phyloP scores from a whole-genome alignment of 2,329 filamentous ascomycete genomes.

The Pseudogymnoascus sp. region DNA sequence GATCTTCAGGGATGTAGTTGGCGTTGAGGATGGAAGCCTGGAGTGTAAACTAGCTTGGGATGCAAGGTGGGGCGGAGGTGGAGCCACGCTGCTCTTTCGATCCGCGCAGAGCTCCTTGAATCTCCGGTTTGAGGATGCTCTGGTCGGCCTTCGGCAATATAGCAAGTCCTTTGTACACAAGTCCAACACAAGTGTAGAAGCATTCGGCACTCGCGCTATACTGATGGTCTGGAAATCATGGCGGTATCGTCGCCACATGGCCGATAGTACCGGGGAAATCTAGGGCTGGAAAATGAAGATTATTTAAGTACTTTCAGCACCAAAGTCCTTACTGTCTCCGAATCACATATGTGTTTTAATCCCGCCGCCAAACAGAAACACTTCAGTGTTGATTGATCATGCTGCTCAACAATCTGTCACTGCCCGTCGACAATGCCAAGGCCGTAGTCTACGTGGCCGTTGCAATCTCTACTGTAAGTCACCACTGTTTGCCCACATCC shows the following conservation, averaged over 20 bases:
- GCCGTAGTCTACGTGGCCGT: neutral
- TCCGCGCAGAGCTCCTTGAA: too few species aligned
- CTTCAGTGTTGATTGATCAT: neutral
- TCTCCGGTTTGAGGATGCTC: neutral
- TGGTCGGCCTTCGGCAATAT: neutral
- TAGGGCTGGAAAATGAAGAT: neutral
- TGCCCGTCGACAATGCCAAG: neutral
- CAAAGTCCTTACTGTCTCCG: neutral
- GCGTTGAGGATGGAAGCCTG: too few species aligned
- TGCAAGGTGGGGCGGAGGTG: too few species aligned
- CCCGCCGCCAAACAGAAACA: neutral
- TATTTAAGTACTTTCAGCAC: neutral
- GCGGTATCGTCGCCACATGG: too few species aligned
- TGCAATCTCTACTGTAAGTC: neutral
- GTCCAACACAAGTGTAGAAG: neutral
- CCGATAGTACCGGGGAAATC: neutral
- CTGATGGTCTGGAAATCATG: too few species aligned
- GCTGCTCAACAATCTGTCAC: neutral
- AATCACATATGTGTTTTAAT: neutral
- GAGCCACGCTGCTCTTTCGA: too few species aligned
- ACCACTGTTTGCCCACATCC: neutral
- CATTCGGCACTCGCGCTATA: neutral
- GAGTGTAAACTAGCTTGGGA: too few species aligned
- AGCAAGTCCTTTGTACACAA: too few species aligned
- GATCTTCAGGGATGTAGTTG: too few species aligned